These are phyloP conservation scores for Aspergillus oerlinghausenensis DNA, from an alignment of 2,329 filamentous ascomycete species.

Conservation along the genomic window DNA sequence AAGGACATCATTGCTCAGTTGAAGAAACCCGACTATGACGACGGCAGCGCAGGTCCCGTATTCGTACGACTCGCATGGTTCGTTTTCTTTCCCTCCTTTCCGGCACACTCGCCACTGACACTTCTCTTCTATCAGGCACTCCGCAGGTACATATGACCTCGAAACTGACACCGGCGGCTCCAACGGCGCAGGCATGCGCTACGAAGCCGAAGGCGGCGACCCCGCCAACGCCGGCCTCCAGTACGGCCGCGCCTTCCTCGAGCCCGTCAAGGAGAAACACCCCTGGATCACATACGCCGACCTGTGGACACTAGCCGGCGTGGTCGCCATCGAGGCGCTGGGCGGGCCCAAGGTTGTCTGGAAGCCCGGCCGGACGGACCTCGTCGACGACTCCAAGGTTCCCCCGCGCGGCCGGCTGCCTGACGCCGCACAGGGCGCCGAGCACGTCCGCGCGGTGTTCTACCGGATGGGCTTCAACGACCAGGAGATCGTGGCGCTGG, in stretches of 20 bases:
- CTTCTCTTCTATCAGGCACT: slow-evolving; percentile 45
- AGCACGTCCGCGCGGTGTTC: slow-evolving; percentile 54
- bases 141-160: slow-evolving; percentile 58
- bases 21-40: slow-evolving; percentile 60
- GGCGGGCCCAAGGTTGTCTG: slow-evolving; percentile 56
- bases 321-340: slow-evolving; percentile 57
- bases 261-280: slow-evolving; percentile 56
- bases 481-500: slow-evolving; percentile 55
- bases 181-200: slow-evolving; percentile 64
- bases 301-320: slow-evolving; percentile 60
- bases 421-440: slow-evolving; percentile 50
- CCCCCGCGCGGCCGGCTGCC: slow-evolving; percentile 56
- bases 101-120: slow-evolving; percentile 4
- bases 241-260: slow-evolving; percentile 60
- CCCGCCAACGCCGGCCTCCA: slow-evolving; percentile 62
- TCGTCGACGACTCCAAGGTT: slow-evolving; percentile 56
- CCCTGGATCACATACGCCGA: slow-evolving; percentile 64
- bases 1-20: slow-evolving; percentile 52
- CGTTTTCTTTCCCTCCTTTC: slow-evolving; percentile 11
- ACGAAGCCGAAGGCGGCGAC: slow-evolving; percentile 60
- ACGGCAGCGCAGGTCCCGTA: slow-evolving; percentile 60
- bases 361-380: slow-evolving; percentile 57
- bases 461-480: slow-evolving; percentile 59
- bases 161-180: slow-evolving; percentile 58
- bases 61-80: slow-evolving; percentile 61